These are phyloP conservation scores for Trichosanthes truncata DNA, from an alignment of 306 rosid species.

Conservation along the genomic window DNA sequence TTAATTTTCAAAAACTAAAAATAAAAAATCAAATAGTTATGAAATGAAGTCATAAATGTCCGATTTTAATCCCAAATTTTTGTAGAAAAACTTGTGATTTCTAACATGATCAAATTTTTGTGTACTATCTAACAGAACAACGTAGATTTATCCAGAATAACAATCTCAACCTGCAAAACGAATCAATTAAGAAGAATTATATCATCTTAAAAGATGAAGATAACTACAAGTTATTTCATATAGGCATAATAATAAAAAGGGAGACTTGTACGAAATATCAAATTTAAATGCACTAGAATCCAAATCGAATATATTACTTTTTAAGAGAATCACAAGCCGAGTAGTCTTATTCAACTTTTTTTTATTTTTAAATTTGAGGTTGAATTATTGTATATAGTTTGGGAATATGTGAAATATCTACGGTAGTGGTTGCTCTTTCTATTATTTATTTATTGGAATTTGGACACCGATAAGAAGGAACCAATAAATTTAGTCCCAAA, in stretches of 20 bases:
- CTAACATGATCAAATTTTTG: background rate
- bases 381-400: slow-evolving; percentile 5
- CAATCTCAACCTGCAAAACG: background rate
- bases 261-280: background rate
- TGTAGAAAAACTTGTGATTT: no score
- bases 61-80: background rate
- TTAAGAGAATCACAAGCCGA: background rate
- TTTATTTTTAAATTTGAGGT: background rate
- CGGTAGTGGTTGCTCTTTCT: background rate
- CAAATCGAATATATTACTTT: background rate
- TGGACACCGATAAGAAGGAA: background rate
- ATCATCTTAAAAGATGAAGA: background rate
- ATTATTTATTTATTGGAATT: background rate
- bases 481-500: background rate
- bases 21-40: no score
- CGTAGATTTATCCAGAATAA: background rate
- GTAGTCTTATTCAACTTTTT: background rate
- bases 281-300: background rate
- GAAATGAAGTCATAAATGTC: no score
- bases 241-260: background rate
- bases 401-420: background rate
- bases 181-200: background rate
- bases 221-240: background rate
- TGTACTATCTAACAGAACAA: no score
- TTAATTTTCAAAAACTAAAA: no score